phyloP scores from a whole-genome alignment of 257 asterid species.

The Penstemon newberryi region DNA sequence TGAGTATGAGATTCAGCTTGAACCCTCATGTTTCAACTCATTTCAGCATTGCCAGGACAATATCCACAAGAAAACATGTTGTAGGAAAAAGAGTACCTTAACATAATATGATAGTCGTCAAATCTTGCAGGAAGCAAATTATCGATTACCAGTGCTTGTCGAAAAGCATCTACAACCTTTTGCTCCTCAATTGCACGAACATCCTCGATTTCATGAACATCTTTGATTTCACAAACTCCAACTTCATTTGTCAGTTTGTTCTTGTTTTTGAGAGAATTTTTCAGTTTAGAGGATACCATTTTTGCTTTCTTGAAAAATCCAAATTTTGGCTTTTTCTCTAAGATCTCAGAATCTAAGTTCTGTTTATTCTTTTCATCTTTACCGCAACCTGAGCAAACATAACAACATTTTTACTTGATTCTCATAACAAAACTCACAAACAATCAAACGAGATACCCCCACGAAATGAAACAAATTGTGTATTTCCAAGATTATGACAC shows the following conservation, averaged over 20 bases:
- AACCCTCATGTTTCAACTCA: no score
- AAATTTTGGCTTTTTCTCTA: conserved; percentile 38
- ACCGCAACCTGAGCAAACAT: conserved; percentile 39
- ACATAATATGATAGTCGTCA: conserved; percentile 59
- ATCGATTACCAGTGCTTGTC: conserved; percentile 49
- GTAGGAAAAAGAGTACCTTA: conserved; percentile 44
- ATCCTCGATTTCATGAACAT: conserved; percentile 30
- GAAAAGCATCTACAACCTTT: conserved; percentile 51
- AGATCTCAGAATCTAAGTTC: conserved; percentile 32
- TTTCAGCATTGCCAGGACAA: not conserved
- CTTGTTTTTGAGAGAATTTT: conserved; percentile 39
- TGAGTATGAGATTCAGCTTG: no score
- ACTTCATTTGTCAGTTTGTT: conserved; percentile 33
- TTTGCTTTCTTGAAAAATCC: conserved; percentile 43
- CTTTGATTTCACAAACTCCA: conserved; percentile 25
- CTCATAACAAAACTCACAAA: not conserved
- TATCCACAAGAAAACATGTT: conserved; percentile 8
- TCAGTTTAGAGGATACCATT: conserved; percentile 35
- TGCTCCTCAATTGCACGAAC: conserved; percentile 44
- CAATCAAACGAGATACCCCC: conserved; percentile 2
- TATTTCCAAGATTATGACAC: not conserved
- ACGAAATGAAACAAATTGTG: not conserved
- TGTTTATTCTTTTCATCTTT: conserved; percentile 37
- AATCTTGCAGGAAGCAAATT: conserved; percentile 58
- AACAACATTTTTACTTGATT: conserved; percentile 8